Base-by-base conservation (phyloP, 2,329 filamentous ascomycete genomes). In the Neofusicoccum cordaticola region DNA sequence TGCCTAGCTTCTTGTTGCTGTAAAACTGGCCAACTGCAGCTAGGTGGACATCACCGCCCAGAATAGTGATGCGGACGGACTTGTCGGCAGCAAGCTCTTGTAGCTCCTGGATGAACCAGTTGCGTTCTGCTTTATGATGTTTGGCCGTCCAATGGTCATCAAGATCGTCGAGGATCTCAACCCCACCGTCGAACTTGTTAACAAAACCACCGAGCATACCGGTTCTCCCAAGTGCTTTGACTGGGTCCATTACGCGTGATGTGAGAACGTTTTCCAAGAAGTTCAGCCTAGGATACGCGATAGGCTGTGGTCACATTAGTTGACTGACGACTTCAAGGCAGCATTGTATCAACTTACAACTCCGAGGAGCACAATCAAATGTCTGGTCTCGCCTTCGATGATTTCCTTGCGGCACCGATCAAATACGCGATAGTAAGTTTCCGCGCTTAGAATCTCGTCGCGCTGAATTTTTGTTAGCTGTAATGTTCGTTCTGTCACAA, bases 61-160 rank as follows among this genome's bases (percentile, higher is more conserved):
- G 84, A 66, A 99, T 92, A 0, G 94, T 98, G 60, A 99, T 84
- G 48, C 95, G 90, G 58, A 97, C 86, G 13, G 92, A 97, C 75
- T 96, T 96, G 75, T 95, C 92, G 22, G 92, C 92, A 8, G 96
- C 93, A 66, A 99, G 83, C 71, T 97, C 92, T 77, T 99, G 96
- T 31, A 99, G 81, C 71, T 97, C 93, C 74, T 95, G 90, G 45
- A 99, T 87, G 67, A 98, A 84, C 77, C 91, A 90, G 67, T 89
- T 91, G 58, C 95, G 88, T 78, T 99, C 95, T 31, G 87, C 84
- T 75, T 98, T 99, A 80, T 98, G 93, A 73, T 93, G 91, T 74
- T 92, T 96, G 42, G 94, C 92, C 0, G 94, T 97, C 95, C 95
- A 99, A 74, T 99, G 94, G 76, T 98, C 95, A 74, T 97, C 94